A percentile compares a stretch with the other conserved stretches of the same genome.
phyloP scores from a whole-genome alignment of 2,329 filamentous ascomycete species.

The Xylaria sp. region DNA sequence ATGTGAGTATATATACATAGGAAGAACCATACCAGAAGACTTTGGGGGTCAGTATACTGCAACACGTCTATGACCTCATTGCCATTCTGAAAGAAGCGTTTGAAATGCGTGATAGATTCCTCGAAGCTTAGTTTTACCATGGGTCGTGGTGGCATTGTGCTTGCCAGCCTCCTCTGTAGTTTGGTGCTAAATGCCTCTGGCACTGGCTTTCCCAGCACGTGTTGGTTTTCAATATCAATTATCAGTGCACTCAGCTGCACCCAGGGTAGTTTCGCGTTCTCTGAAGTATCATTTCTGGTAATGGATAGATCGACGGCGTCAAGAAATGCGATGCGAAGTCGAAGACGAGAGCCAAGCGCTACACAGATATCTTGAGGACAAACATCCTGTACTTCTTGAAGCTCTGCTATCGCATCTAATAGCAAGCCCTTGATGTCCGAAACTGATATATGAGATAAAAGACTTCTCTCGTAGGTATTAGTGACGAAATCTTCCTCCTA shows the following conservation, averaged over 20 bases:
- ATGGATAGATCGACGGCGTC: constrained; percentile 61
- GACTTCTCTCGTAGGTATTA: constrained; percentile 83
- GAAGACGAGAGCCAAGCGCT: constrained; percentile 73
- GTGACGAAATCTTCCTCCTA: constrained; percentile 97
- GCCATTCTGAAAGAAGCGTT: constrained; percentile 76
- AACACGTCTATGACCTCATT: constrained; percentile 74
- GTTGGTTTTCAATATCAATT: constrained; percentile 66
- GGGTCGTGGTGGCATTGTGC: constrained; percentile 90
- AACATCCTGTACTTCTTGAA: constrained; percentile 48
- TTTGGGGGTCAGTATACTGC: constrained; percentile 73
- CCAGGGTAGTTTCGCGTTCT: constrained; percentile 63
- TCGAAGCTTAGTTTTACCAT: constrained; percentile 82
- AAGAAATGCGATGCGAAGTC: constrained; percentile 73
- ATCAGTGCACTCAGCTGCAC: constrained; percentile 62
- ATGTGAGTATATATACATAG: constrained; percentile 32
- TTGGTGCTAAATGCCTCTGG: constrained; percentile 88
- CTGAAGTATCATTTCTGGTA: constrained; percentile 55
- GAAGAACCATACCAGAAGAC: constrained; percentile 68
- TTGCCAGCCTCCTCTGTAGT: constrained; percentile 89
- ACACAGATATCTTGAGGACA: constrained; percentile 52
- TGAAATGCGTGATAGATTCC: constrained; percentile 76
- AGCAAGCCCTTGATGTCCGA: constrained; percentile 66
- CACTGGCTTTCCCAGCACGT: constrained; percentile 71
- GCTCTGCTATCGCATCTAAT: constrained; percentile 52
- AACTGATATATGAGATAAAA: constrained; percentile 73